These are phyloP conservation scores for Aspergillus heteromorphus DNA, from an alignment of 495 filamentous ascomycete genomes.

Conservation along the genomic window DNA sequence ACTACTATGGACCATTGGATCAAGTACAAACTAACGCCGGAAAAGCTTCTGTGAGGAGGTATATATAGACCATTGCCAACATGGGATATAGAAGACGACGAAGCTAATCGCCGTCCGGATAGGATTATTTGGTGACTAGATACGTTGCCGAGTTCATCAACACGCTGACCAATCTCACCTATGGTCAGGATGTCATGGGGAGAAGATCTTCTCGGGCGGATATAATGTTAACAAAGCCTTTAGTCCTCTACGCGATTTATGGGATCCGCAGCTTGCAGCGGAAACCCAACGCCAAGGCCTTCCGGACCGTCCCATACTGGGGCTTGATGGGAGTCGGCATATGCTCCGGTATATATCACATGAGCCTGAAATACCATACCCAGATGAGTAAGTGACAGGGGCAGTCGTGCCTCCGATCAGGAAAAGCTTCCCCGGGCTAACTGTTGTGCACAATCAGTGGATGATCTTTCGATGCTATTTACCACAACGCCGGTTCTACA, in stretches of 20 bases:
- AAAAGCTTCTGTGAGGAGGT: conserved; percentile 17
- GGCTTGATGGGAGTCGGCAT: conserved; percentile 53
- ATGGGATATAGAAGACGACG: background rate
- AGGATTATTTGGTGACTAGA: conserved; percentile 49
- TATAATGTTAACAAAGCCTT: background rate
- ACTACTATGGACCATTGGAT: background rate
- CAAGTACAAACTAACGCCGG: background rate
- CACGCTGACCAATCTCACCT: conserved; percentile 47
- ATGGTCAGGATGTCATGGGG: conserved; percentile 17
- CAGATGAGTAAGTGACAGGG: conserved; percentile 41
- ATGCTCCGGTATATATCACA: conserved; percentile 48
- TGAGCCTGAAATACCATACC: conserved; percentile 47
- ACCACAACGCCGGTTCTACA: conserved; percentile 48
- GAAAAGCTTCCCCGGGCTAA: background rate
- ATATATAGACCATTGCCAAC: background rate
- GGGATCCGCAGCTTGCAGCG: conserved; percentile 26
- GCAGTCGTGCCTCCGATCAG: background rate
- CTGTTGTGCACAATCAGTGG: conserved; percentile 8
- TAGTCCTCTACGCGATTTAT: conserved; percentile 32
- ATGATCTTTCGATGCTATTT: conserved; percentile 55
- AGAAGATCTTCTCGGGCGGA: background rate
- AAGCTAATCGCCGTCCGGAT: background rate
- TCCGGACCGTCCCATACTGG: conserved; percentile 38
- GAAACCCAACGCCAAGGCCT: conserved; percentile 12
- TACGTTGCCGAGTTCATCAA: conserved; percentile 57